Evolutionary conservation across 805 yeast genomes (phyloP), one percentile per base, ranked within the genome.

Genomic region (Candida taoyuanica): DNA sequence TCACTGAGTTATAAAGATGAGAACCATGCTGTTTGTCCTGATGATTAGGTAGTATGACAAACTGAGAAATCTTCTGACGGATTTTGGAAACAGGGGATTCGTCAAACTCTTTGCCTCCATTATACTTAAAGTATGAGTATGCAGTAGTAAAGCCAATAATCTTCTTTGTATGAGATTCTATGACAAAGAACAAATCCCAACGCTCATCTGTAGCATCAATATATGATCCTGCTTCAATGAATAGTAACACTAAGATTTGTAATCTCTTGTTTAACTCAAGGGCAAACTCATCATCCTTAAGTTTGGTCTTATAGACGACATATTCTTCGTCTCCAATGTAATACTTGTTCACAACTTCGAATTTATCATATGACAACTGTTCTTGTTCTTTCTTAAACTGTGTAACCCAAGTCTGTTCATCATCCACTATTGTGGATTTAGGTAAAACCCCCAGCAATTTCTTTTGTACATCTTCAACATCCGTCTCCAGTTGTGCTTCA

Each of bases 181-280:
- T 54, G 6, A 83, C 47, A 26, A 81, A 65, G 55, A 75, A 89
- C 3, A 88, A 56, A 33, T 85, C 87, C 98, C 98, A 93, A 14
- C 73, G 68, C 7, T 71, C 70, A 59, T 93, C 98, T 0, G 59
- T 59, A 28, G 71, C 69, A 55, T 89, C 96, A 39, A 93, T 87
- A 52, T 76, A 85, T 1, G 94, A 78, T 2, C 96, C 98, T 0
- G 96, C 98, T 58, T 93, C 98, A 49, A 93, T 91, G 63, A 81
- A 88, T 9, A 93, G 66, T 19, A 91, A 64, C 13, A 85, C 85
- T 49, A 93, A 75, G 2, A 89, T 77, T 49, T 87, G 95, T 47
- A 88, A 68, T 42, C 96, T 63, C 34, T 70, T 62, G 51, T 81
- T 89, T 36, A 87, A 59, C 44, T 73, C 76, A 32, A 62, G 49